phyloP scores from a whole-genome alignment of 257 asterid species.

The Sherardia arvensis region DNA sequence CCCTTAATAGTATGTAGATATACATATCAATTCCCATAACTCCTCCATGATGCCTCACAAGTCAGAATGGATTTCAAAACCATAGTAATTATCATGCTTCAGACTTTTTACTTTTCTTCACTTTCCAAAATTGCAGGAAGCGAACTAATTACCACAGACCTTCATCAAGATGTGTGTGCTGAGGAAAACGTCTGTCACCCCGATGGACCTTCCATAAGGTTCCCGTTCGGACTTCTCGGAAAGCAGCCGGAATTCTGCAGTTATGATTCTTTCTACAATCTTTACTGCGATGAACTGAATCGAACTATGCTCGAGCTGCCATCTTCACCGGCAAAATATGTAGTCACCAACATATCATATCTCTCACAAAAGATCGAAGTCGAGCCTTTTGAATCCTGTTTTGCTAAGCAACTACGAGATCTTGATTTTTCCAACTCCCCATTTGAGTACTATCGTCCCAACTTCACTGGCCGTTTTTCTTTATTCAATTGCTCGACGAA shows the following conservation, averaged over 20 bases:
- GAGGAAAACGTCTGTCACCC: neutral
- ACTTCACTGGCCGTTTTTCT: neutral
- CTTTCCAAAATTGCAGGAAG: no score
- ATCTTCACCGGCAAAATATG: neutral
- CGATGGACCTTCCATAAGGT: conserved; percentile 1
- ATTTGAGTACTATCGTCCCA: neutral
- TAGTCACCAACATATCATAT: neutral
- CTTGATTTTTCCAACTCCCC: neutral
- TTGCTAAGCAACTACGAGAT: conserved; percentile 1
- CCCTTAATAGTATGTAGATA: no score
- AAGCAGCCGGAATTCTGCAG: conserved; percentile 2
- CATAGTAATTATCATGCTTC: no score
- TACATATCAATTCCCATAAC: no score
- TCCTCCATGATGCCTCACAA: no score
- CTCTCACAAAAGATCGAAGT: neutral
- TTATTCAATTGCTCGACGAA: neutral
- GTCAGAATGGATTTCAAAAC: no score
- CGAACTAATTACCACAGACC: neutral
- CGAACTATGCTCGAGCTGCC: neutral
- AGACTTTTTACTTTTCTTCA: neutral
- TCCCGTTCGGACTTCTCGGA: neutral
- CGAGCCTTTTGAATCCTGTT: neutral
- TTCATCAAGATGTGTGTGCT: neutral
- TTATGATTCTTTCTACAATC: neutral
- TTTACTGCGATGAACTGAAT: neutral